Base-by-base conservation (phyloP, 2,329 filamentous ascomycete species). In the Colletotrichum musicola region DNA sequence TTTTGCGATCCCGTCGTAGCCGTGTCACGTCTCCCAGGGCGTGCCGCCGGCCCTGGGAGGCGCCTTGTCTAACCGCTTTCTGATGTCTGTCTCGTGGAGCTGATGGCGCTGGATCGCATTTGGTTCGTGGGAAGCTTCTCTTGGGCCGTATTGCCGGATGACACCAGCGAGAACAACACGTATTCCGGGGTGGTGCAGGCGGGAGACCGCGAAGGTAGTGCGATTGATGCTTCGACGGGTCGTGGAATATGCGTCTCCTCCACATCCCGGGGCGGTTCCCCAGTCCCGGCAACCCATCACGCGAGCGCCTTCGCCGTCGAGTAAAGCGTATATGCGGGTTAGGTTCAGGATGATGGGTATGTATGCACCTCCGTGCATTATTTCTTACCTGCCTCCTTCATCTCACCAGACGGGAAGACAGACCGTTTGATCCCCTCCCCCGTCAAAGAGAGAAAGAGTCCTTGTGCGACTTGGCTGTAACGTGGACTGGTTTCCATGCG, bases 401-500 rank as follows among this genome's bases (percentile, higher is more conserved):
- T 35, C 30, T 35, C 30, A 35, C 30, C 30, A 10, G 30, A 35
- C 30, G 30, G 10, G 30, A 35, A 35, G 30, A 35, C 30, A 35
- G 12, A 35, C 30, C 30, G 30, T 35, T 35, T 35, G 30, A 35
- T 9, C 30, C 10, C 30, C 30, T 35, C 30, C 10, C 7, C 30
- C 30, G 7, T 10, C 30, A 9, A 35, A 35, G 30, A 35, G 7
- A 4, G 22, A 25, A 35, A 35, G 30, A 35, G 7, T 35, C 30
- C 30, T 35, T 9, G 30, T 35, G 30, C 30, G 30, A 35, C 65
- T 68, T 68, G 61, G 65, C 65, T 55, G 65, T 42, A 55, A 64
- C 65, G 35, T 22, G 55, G 14, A 60, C 16, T 54, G 61, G 40
- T 50, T 56, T 56, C 47, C 22, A 55, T 51, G 13, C 53, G 38